Evolutionary conservation across 768 basidiomycete species (phyloP).

Genomic region (Trametes meyenii): DNA sequence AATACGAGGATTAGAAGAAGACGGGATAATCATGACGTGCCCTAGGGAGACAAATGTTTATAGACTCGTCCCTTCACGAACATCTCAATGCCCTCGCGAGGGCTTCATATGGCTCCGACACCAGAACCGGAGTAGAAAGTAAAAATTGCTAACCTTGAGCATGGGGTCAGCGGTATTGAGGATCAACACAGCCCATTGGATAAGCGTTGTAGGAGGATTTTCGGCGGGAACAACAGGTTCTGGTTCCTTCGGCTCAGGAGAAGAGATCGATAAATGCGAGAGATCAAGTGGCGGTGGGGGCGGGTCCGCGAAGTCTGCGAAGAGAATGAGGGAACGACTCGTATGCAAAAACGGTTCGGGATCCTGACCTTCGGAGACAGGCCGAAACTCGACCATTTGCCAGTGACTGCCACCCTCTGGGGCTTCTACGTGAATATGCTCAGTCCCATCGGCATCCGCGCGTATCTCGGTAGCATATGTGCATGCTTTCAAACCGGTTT

Average conservation of each 20-base stretch:
- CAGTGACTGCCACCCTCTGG: slow-evolving; percentile 58
- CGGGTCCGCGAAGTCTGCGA: slow-evolving; percentile 64
- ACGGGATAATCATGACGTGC: too few species aligned
- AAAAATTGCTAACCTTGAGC: slow-evolving; percentile 48
- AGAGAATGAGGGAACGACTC: not conserved
- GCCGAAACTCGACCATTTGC: slow-evolving; percentile 67
- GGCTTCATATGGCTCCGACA: too few species aligned
- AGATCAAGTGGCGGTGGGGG: slow-evolving; percentile 43
- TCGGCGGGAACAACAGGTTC: slow-evolving; percentile 53
- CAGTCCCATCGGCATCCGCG: slow-evolving; percentile 36
- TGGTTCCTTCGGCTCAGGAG: slow-evolving; percentile 11
- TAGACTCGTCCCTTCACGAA: too few species aligned
- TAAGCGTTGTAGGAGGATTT: slow-evolving; percentile 63
- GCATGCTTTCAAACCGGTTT: slow-evolving; percentile 69
- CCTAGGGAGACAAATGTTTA: too few species aligned
- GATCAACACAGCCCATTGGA: slow-evolving; percentile 80
- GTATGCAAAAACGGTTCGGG: not conserved
- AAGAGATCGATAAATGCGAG: slow-evolving; percentile 27
- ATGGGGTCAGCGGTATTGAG: slow-evolving; percentile 73
- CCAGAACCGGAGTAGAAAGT: too few species aligned
- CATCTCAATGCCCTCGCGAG: too few species aligned
- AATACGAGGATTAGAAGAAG: too few species aligned
- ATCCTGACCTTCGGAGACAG: slow-evolving; percentile 70
- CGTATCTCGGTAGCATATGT: slow-evolving; percentile 62
- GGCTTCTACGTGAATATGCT: slow-evolving; percentile 61